Conservation (phyloP, 2,329 filamentous ascomycete genomes). For the Neonectria ditissima region DNA sequence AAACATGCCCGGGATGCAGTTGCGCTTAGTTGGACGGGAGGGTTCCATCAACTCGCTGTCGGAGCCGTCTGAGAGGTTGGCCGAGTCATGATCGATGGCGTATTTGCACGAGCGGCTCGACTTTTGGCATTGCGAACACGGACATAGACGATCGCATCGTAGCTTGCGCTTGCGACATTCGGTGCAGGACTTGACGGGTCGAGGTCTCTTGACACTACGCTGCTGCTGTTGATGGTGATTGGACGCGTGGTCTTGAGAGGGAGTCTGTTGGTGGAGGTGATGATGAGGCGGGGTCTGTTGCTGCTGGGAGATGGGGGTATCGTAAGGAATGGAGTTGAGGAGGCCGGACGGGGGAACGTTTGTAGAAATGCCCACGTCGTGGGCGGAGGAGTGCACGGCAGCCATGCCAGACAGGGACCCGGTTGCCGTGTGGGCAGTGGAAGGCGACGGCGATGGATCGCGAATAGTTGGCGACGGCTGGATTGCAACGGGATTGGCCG, state of each 20-base stretch:
- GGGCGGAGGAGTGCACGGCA: conserved; percentile 39
- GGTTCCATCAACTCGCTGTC: conserved; percentile 53
- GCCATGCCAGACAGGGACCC: conserved; percentile 37
- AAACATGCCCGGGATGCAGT: conserved; percentile 46
- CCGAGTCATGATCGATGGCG: conserved; percentile 60
- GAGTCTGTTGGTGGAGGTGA: conserved; percentile 45
- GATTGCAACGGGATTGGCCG: conserved; percentile 14
- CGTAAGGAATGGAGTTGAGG: conserved; percentile 40
- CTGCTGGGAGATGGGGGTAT: conserved; percentile 41
- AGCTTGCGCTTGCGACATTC: conserved; percentile 69
- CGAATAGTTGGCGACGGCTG: conserved; percentile 9
- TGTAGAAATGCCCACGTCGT: conserved; percentile 36
- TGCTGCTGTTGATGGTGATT: conserved; percentile 45
- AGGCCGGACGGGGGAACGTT: conserved; percentile 33
- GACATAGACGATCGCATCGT: conserved; percentile 66
- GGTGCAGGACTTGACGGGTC: conserved; percentile 68
- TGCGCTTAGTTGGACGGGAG: conserved; percentile 55
- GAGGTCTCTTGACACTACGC: conserved; percentile 64
- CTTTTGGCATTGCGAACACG: conserved; percentile 70
- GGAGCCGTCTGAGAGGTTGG: conserved; percentile 62
- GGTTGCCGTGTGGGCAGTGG: conserved; percentile 20
- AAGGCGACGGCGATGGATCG: conserved; percentile 12
- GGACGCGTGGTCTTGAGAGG: conserved; percentile 38
- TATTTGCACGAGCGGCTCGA: conserved; percentile 67
- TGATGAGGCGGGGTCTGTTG: conserved; percentile 44